Evolutionary conservation across 345 rosid genomes (phyloP), one percentile per base, ranked within the genome.

Genomic region (Lenwebbia sp.): DNA sequence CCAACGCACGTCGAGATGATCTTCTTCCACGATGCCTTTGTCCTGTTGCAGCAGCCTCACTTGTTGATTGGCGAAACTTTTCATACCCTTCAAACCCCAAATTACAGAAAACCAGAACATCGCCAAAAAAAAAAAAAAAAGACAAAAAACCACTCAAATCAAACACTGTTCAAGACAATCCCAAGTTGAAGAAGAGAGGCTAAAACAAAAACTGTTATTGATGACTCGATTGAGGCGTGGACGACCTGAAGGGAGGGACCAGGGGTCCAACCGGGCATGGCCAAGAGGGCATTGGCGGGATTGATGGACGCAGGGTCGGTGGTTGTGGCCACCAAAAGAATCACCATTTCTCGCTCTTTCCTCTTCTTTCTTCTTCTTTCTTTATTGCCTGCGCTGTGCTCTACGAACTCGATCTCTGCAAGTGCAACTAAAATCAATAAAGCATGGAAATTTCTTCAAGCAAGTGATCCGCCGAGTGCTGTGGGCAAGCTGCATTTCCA

Each of bases 281-380:
- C 88, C 51, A 96, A 88, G 88, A 95, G 95, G 76, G 94, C 92
- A 26, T 89, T 54, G 85, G 98, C 98, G 1, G 99, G 99, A 88
- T 95, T 95, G 89, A 95, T 91, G 85, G 99, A 96, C 70, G 99
- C 99, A 10, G 99, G 95, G 85, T 96, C 99, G 74, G 41, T 70
- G 83, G 95, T 93, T 25, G 99, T 95, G 76, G 98, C 93, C 83
- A 95, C 98, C 83, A 95, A 47, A 44, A 96, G 91, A 15, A 93
- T 93, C 87, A 95, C 98, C 98, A 95, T 96, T 41, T 88, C 87
- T 62, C 74, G 33, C 82, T 33, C 54, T 28, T 82, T 23, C 11
- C 56, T 50, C 55, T n/a, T n/a, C 7, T 26, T 50, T 0, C 75
- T 51, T 82, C 54, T 82, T 37, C 37, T 55, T 82, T 49, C 83